Base-by-base conservation (phyloP, 2,329 filamentous ascomycete genomes). In the Apiospora phragmitis region DNA sequence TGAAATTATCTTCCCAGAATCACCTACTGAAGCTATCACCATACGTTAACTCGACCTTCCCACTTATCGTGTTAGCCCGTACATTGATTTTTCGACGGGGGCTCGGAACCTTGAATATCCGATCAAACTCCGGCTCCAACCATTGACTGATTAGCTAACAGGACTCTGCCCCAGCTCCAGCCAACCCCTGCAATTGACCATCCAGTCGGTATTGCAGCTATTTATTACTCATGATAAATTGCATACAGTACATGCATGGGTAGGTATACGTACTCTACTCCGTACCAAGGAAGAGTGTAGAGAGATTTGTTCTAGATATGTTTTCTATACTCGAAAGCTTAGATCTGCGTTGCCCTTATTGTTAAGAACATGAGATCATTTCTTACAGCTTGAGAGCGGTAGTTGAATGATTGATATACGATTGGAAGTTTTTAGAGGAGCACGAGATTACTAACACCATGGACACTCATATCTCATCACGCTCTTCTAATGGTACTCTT, bases 41-140 rank as follows among this genome's bases (percentile, higher is more conserved):
- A 55, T 35, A 38, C 45, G 67, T 41, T 26, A 51, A 49, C 24
- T 42, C 42, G 65, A 49, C 32, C 45, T 68, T 51, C 29, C 45
- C 42, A 43, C 29, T 47, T 29, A 67, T 47, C 65, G 42, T 26
- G 24, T 43, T 35, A 68, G 7, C 45, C 35, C 32, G 43, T 49
- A 45, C 67, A 68, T 55, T 55, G 67, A 55, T 38, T 68, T 68
- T 68, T 68, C 67, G 67, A 68, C 67, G 43, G 67, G 67, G 65
- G 35, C n/a, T 24, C 43, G 67, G 45, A 38, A 45, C 32, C 47
- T 55, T n/a, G 67, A 68, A 68, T 68, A 49, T 68, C 67, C 67
- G 67, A 51, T 38, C 26, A 14, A 38, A 55, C 24, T 8, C 32
- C 32, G 11, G 24, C 47, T 12, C 47, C 47, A 26, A 2, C 21